Evolutionary conservation across 768 basidiomycete genomes (phyloP).

Genomic region (Phylloporus sp.): DNA sequence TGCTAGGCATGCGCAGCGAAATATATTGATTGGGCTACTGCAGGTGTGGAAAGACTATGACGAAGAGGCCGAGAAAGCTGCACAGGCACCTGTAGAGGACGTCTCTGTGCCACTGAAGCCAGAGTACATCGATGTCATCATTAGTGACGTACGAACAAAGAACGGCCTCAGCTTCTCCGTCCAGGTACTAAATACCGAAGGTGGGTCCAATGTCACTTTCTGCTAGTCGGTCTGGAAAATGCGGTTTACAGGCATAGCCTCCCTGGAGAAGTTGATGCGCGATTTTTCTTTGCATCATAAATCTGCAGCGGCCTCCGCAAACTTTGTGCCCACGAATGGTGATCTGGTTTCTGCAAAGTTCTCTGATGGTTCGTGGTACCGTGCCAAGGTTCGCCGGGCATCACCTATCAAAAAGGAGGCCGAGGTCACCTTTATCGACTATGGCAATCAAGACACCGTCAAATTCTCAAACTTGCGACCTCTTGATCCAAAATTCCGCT

Average conservation of each 20-base stretch:
- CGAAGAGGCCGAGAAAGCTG: constrained; percentile 58
- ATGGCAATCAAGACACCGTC: constrained; percentile 90
- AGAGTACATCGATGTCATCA: constrained; percentile 89
- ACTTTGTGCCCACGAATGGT: constrained; percentile 75
- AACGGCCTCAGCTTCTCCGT: constrained; percentile 86
- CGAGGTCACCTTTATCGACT: constrained; percentile 91
- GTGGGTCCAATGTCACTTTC: constrained; percentile 36
- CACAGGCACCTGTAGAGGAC: constrained; percentile 42
- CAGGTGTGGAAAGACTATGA: constrained; percentile 89
- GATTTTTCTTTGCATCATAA: constrained; percentile 89
- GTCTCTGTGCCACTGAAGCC: constrained; percentile 57
- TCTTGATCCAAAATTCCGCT: constrained; percentile 84
- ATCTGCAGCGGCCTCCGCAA: constrained; percentile 54
- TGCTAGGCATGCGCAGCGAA: not conserved
- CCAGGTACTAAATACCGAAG: constrained; percentile 88
- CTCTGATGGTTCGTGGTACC: constrained; percentile 92
- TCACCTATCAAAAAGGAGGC: constrained; percentile 90
- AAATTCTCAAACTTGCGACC: constrained; percentile 82
- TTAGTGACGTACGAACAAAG: constrained; percentile 76
- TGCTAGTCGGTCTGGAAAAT: not conserved
- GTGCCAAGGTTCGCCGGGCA: constrained; percentile 83
- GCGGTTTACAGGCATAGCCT: constrained; percentile 66
- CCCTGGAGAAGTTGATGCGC: constrained; percentile 88
- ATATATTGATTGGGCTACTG: not conserved
- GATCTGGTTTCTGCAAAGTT: constrained; percentile 95